phyloP scores from a whole-genome alignment of 768 basidiomycete genomes.

The Fomitopsis serialis region DNA sequence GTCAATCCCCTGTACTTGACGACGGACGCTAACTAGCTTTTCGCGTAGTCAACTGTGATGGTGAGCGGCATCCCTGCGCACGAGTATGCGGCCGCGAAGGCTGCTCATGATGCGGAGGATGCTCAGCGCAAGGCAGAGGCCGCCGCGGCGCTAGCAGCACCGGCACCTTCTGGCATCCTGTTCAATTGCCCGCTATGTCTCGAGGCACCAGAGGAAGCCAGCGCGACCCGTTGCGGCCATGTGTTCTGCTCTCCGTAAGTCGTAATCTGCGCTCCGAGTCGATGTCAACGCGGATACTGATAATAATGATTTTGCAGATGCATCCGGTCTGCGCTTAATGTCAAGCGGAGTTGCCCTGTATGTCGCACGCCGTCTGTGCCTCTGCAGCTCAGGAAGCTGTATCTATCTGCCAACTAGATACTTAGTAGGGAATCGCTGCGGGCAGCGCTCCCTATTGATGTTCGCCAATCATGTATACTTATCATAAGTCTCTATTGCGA shows the following conservation, averaged over 20 bases:
- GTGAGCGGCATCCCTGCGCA: neutral
- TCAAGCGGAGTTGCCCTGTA: conserved; percentile 11
- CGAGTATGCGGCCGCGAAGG: neutral
- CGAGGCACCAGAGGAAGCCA: conserved; percentile 16
- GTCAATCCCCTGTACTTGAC: neutral
- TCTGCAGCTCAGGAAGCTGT: conserved; percentile 12
- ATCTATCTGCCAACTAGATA: conserved; percentile 3
- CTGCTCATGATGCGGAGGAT: neutral
- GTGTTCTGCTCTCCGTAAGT: conserved; percentile 30
- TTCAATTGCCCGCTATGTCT: conserved; percentile 27
- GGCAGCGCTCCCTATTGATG: too few relatives aligned
- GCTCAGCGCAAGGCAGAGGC: too few relatives aligned
- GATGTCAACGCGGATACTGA: neutral
- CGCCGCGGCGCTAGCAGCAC: neutral
- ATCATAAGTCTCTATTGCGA: too few relatives aligned
- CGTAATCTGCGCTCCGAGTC: neutral
- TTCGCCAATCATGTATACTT: too few relatives aligned
- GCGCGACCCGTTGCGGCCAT: conserved; percentile 27
- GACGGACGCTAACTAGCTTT: neutral
- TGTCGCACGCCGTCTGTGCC: conserved; percentile 8
- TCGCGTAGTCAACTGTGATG: neutral
- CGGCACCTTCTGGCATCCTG: conserved; percentile 6
- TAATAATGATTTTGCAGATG: conserved; percentile 6
- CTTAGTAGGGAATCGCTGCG: too few relatives aligned
- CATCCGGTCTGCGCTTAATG: conserved; percentile 3